phyloP scores from a whole-genome alignment of 2,329 filamentous ascomycete species.

The Coniochaeta prunicola region DNA sequence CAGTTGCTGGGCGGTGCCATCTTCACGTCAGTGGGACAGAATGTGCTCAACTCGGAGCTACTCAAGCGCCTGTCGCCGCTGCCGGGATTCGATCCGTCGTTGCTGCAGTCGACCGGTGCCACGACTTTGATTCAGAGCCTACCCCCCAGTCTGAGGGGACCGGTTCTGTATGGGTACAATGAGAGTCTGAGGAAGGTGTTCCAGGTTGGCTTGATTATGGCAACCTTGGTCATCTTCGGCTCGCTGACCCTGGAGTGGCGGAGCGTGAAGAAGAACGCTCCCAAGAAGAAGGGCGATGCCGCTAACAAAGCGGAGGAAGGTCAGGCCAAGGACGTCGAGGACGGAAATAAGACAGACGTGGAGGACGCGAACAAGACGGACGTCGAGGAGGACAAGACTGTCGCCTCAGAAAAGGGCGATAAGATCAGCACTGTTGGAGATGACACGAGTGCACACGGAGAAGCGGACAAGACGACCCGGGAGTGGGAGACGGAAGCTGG shows the following conservation, averaged over 20 bases:
- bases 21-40: conserved; percentile 37
- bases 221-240: conserved; percentile 45
- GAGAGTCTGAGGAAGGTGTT: conserved; percentile 50
- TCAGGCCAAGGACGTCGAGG: neutral
- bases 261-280: conserved; percentile 27
- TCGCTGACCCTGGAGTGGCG: conserved; percentile 53
- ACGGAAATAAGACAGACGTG: neutral
- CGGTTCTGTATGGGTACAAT: conserved; percentile 48
- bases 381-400: neutral
- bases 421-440: neutral
- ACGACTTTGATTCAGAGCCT: conserved; percentile 23
- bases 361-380: neutral
- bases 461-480: neutral
- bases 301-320: conserved; percentile 11
- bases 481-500: neutral
- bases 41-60: conserved; percentile 34
- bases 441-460: neutral
- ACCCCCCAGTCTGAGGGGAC: conserved; percentile 10
- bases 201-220: conserved; percentile 49
- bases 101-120: conserved; percentile 49
- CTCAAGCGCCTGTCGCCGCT: conserved; percentile 23
- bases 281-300: conserved; percentile 9
- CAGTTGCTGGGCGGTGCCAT: conserved; percentile 39
- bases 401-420: neutral
- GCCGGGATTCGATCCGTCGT: conserved; percentile 14